A percentile compares a stretch with the other conserved stretches of the same genome.
Evolutionary conservation across 352 stramenopile species (phyloP).

Genomic region (Pythium periplocum): DNA sequence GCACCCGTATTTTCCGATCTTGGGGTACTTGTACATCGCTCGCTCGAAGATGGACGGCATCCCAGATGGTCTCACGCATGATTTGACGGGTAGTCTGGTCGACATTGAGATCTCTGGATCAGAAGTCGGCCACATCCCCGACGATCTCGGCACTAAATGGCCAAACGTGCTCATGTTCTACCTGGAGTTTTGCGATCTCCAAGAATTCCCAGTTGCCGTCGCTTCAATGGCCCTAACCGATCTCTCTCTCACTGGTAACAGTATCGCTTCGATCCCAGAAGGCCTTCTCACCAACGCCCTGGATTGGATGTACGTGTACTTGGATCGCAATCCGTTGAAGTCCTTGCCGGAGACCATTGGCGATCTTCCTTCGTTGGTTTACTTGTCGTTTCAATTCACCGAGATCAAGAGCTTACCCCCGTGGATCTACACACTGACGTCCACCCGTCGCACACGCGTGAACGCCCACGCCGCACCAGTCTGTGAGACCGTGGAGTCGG

Average conservation of each 20-base stretch:
- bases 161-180: slow-evolving; percentile 25
- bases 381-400: slow-evolving; percentile 8
- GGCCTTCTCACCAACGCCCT: slow-evolving; percentile 5
- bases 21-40: slow-evolving; percentile 29
- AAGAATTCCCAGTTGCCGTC: slow-evolving; percentile 19
- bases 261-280: slow-evolving; percentile 27
- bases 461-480: slow-evolving; percentile 1
- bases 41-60: slow-evolving; percentile 19
- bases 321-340: slow-evolving; percentile 29
- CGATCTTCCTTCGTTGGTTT: slow-evolving; percentile 1
- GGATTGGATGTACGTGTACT: slow-evolving; percentile 27
- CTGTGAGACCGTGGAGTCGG: not conserved
- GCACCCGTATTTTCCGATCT: slow-evolving; percentile 13
- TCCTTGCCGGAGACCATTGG: slow-evolving; percentile 2
- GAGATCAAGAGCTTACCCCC: slow-evolving; percentile 6
- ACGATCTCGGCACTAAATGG: slow-evolving; percentile 28
- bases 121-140: slow-evolving; percentile 18
- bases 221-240: slow-evolving; percentile 22
- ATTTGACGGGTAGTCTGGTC: slow-evolving; percentile 23
- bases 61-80: slow-evolving; percentile 24
- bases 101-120: slow-evolving; percentile 31
- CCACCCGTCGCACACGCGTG: not conserved
- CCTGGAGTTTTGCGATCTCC: slow-evolving; percentile 31
- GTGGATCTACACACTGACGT: slow-evolving; percentile 2
- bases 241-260: slow-evolving; percentile 33